phyloP scores from a whole-genome alignment of 495 filamentous ascomycete species.

The Trichoderma asperelloides region DNA sequence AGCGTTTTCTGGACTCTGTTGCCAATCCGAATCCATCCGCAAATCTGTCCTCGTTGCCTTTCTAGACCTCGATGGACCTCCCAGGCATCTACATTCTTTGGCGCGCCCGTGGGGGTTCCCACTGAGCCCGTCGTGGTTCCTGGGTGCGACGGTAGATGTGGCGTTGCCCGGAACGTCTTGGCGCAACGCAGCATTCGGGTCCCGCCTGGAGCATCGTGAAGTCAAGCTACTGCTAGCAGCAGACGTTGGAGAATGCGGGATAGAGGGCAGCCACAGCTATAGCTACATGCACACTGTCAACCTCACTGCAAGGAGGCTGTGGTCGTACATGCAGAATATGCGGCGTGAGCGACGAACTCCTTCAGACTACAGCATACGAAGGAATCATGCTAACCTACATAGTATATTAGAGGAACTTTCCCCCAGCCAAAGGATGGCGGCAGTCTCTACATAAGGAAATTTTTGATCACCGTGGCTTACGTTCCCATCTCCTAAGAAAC shows the following conservation, averaged over 20 bases:
- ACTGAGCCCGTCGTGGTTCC: not conserved
- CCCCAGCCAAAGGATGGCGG: too few species aligned
- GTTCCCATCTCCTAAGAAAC: too few species aligned
- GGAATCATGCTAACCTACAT: too few species aligned
- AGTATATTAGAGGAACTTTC: too few species aligned
- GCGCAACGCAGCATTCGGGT: not conserved
- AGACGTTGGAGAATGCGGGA: not conserved
- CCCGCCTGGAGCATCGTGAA: not conserved
- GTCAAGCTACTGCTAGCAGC: not conserved
- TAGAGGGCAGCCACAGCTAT: not conserved
- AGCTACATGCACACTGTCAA: not conserved
- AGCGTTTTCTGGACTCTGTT: not conserved
- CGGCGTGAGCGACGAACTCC: too few species aligned
- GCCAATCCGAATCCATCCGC: not conserved
- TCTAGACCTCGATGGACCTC: not conserved
- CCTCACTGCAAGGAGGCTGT: too few species aligned
- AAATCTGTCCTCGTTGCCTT: not conserved
- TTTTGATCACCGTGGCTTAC: too few species aligned
- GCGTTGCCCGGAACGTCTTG: slow-evolving; percentile 3
- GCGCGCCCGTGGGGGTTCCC: slow-evolving; percentile 5
- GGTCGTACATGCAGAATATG: too few species aligned
- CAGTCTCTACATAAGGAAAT: too few species aligned
- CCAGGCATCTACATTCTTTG: not conserved
- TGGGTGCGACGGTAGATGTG: slow-evolving; percentile 2
- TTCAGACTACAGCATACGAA: too few species aligned